Base-by-base conservation (phyloP, 129 eudicot species). In the Flaveria trinervia region DNA sequence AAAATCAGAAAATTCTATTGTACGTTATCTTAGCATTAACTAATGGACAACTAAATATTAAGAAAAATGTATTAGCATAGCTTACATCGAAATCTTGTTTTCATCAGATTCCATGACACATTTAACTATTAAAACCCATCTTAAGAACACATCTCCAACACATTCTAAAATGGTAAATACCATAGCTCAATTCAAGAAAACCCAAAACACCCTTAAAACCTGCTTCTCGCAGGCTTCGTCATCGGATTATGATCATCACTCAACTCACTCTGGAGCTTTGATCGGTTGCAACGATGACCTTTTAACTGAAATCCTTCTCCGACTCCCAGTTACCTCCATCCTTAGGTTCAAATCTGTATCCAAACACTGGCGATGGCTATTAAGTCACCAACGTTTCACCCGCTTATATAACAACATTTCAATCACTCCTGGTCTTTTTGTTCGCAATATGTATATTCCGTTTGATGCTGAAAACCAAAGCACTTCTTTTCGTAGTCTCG, bases 351-450 rank as follows among this genome's bases (percentile, higher is more conserved):
- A 65, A 76, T 76, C 66, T 4, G 74, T 76, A 66, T 76, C 56
- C 66, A 76, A 76, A 66, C 74, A 65, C n/a, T 76, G 80, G 73
- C 62, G 11, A 9, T 33, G 43, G 8, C 66, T 76, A 50, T 23
- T 76, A 25, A 76, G 45, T 22, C 25, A 51, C 43, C 65, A 5
- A 17, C 43, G 16, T 51, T 76, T 66, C 66, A 76, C 80, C 18
- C 80, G 66, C 45, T 13, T 51, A 8, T 76, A 65, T 52, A 51
- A 77, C 36, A 55, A 10, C 9, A 55, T 22, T 52, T 25, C 17
- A 5, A 22, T 18, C 15, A 28, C 44, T 36, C 55, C 43, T 12
- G 65, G 73, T 43, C 9, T 65, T 0, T 64, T 65, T 36, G 11
- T 33, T 51, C 23, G 59, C 9, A 18, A 76, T 33, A 12, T 50